phyloP scores from a whole-genome alignment of 2,329 filamentous ascomycete genomes.

The Microascus cirrosus region DNA sequence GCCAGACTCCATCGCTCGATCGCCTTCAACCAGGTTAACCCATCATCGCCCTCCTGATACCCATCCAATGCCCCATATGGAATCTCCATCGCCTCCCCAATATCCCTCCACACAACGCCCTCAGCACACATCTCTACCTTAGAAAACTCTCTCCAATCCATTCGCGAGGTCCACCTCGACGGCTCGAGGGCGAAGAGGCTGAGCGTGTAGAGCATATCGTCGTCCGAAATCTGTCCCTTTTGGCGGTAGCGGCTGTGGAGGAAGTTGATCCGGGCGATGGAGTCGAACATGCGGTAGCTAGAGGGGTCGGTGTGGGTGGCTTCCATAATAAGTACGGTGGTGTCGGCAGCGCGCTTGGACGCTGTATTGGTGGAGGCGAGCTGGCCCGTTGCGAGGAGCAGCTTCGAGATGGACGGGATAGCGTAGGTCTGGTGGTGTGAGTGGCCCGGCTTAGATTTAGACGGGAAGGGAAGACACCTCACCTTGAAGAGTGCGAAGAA shows the following conservation, averaged over 20 bases:
- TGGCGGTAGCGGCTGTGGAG: constrained; percentile 47
- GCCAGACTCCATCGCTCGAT: constrained; percentile 32
- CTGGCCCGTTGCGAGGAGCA: constrained; percentile 37
- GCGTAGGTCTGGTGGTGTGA: constrained; percentile 26
- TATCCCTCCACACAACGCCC: constrained; percentile 44
- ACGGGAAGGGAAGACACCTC: background rate
- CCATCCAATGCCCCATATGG: constrained; percentile 29
- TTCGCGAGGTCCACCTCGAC: constrained; percentile 35
- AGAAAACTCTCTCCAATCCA: constrained; percentile 46
- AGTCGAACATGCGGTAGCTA: constrained; percentile 31
- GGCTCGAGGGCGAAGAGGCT: constrained; percentile 46
- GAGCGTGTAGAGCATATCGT: constrained; percentile 56
- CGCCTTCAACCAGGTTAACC: constrained; percentile 40
- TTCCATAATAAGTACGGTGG: constrained; percentile 34
- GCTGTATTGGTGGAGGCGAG: constrained; percentile 32
- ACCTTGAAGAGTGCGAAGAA: constrained; percentile 50
- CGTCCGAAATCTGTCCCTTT: constrained; percentile 46
- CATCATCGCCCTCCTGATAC: constrained; percentile 25
- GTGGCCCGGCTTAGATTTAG: background rate
- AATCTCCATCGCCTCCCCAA: constrained; percentile 45
- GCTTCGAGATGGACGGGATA: constrained; percentile 38
- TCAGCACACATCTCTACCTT: constrained; percentile 43
- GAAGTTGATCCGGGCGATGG: constrained; percentile 53
- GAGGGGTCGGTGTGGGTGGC: constrained; percentile 29
- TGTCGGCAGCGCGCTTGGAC: constrained; percentile 41